Base-by-base conservation (phyloP, 2,329 filamentous ascomycete genomes). In the Saccharata proteae region DNA sequence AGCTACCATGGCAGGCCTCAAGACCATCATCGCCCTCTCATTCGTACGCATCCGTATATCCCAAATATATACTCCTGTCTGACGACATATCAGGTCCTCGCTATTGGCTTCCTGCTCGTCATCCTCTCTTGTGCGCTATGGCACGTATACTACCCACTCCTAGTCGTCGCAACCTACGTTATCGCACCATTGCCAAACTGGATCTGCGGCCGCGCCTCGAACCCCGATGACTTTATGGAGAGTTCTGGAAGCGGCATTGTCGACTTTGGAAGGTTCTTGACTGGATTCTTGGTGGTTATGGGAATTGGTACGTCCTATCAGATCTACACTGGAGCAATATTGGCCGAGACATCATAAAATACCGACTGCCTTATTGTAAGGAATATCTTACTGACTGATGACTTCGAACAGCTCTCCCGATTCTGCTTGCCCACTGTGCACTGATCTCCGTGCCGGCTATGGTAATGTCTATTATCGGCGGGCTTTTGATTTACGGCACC, bases 1-100 rank as follows among this genome's bases (percentile, higher is more conserved):
- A 40, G 52, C 42, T 47, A 69, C 64, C 64, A 73, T 82, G 67
- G 85, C 90, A 48, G 90, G 90, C 56, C 77, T 98, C 52, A 96
- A 94, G 66, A 98, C 90, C 45, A 98, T 98, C 62, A 98, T 98
- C 60, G 84, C 83, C 43, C 81, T 98, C 47, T 96, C 90, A 55
- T 98, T 98, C 64, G 90, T 82, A 72, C 34, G 74, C 22, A 16
- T 23, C 13, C 21, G 18, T 16, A 29, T 12, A 19, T 17, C n/a
- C 8, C 23, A 29, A 16, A 18, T n/a, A 8, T 18, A 13, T 10
- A 10, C 16, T 12, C 24, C n/a, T 14, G 15, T 14, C 33, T 35
- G 28, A 35, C 28, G 13, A 5, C 14, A 22, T 6, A 8, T 8
- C 41, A 81, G 77, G 69, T 98, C 55, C 84, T 98, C 43, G 90